Evolutionary conservation across 1,284 basidiomycete genomes (phyloP), one percentile per base, ranked within the genome.

Genomic region (Ceratobasidium papillatum): DNA sequence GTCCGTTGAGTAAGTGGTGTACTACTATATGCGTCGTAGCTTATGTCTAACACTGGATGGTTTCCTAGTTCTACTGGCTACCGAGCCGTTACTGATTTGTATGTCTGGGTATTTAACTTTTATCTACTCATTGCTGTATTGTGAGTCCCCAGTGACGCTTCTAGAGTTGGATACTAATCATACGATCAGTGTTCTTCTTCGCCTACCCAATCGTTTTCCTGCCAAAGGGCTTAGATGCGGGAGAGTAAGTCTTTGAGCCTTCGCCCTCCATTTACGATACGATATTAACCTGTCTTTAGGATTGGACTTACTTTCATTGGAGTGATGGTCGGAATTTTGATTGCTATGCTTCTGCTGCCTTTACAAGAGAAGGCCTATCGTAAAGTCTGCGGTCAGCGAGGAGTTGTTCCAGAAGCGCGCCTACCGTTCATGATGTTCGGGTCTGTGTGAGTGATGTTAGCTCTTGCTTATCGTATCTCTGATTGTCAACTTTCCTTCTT

Each of bases 91-190:
- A 74, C 83, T 85, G 17, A 76, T 83, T 43, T 80, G 84, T 74
- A 81, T 86, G 65, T 83, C 84, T 0, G 75, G 87, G 65, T 86
- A 86, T 80, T 79, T 84, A 3, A 81, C 81, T 8, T 84, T 85
- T 77, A 80, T 86, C 62, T 86, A 86, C 78, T 78, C 80, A 68
- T 80, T 82, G 9, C 78, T 82, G 1, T 82, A 82, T 79, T 32
- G 68, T 71, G 25, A 61, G 68, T 49, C 14, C 12, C 4, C 32
- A 9, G n/a, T 34, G 4, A 3, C 9, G 27, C 11, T n/a, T 11
- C 12, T n/a, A 9, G 14, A 59, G 14, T 30, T 32, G 2, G 7
- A 17, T 14, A 2, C 41, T 52, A 19, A 45, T 14, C 22, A 17
- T 14, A 17, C 25, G 19, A 34, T 9, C 17, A 71, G 78, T 79